Conservation (phyloP, 371 early-diverging fungal genomes). For the Basidiobolus meristosporus region DNA sequence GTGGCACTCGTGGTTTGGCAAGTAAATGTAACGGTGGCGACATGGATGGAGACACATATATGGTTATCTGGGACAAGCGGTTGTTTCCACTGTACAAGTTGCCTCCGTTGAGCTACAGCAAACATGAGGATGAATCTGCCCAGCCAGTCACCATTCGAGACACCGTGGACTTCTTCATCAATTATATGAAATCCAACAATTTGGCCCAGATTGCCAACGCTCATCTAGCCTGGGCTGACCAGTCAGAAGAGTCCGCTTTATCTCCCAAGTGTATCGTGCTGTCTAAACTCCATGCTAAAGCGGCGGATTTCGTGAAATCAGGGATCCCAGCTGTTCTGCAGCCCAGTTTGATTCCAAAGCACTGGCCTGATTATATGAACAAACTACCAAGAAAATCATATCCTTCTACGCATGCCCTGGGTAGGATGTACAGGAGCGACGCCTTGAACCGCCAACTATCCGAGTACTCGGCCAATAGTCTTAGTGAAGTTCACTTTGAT, state of each 20-base stretch:
- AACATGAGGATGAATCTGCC: too few relatives aligned
- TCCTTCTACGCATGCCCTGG: conserved; percentile 31
- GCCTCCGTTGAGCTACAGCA: too few relatives aligned
- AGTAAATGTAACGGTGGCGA: conserved; percentile 75
- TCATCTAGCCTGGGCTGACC: conserved; percentile 51
- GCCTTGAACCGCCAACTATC: too few relatives aligned
- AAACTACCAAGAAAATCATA: conserved; percentile 31
- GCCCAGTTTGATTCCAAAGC: conserved; percentile 16
- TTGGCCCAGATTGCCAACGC: conserved; percentile 63
- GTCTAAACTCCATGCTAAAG: conserved; percentile 44
- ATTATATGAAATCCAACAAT: conserved; percentile 48
- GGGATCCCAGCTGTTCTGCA: conserved; percentile 24
- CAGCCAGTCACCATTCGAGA: too few relatives aligned
- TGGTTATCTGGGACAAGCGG: conserved; percentile 2
- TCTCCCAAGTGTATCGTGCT: conserved; percentile 30
- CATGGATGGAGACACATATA: conserved; percentile 65
- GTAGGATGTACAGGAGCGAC: conserved; percentile 33
- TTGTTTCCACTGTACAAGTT: conserved; percentile 1
- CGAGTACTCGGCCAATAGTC: too few relatives aligned
- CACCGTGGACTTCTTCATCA: conserved; percentile 62
- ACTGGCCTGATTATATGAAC: conserved; percentile 70
- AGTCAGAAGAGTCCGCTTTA: conserved; percentile 16
- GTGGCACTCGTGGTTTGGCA: conserved; percentile 53
- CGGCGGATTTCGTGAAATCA: too few relatives aligned
- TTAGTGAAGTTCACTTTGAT: too few relatives aligned